A percentile compares a stretch with the other conserved stretches of the same genome.
phyloP scores from a whole-genome alignment of 352 stramenopile genomes.

The Phytophthora multivora region DNA sequence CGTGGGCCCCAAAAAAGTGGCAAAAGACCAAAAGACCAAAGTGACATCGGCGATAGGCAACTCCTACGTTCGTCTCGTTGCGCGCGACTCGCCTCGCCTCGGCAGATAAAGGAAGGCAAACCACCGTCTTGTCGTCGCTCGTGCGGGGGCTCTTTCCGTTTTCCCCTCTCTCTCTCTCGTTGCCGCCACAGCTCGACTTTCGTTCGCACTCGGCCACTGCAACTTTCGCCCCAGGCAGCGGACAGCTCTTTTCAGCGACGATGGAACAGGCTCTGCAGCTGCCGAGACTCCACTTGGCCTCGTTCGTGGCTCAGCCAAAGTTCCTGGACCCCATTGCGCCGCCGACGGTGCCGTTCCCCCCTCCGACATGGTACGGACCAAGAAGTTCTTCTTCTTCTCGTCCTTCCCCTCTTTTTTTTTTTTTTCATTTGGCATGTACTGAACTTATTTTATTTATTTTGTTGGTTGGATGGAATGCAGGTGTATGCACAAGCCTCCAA shows the following conservation, averaged over 20 bases:
- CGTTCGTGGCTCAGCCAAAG: conserved; percentile 53
- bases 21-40: conserved; percentile 2
- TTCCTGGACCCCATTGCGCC: conserved; percentile 73
- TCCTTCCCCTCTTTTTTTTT: conserved; percentile 1
- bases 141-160: conserved; percentile 5
- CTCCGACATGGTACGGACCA: conserved; percentile 55
- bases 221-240: conserved; percentile 10
- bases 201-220: conserved; percentile 16
- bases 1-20: conserved; percentile 18
- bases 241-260: neutral
- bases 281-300: conserved; percentile 68
- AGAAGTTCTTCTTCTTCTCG: neutral
- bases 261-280: conserved; percentile 72
- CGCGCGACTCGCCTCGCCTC: conserved; percentile 27
- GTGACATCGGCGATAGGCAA: conserved; percentile 1
- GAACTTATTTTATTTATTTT: neutral
- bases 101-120: conserved; percentile 3
- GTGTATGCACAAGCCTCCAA: conserved; percentile 58
- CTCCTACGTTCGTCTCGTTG: conserved; percentile 29
- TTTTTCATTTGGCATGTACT: too few relatives aligned
- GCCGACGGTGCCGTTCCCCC: conserved; percentile 68
- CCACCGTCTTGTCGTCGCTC: conserved; percentile 14
- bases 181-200: conserved; percentile 8
- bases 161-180: conserved; percentile 7
- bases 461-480: conserved; percentile 24